Evolutionary conservation across 305 asterid species (phyloP).

Genomic region (Fraxinus sp.): DNA sequence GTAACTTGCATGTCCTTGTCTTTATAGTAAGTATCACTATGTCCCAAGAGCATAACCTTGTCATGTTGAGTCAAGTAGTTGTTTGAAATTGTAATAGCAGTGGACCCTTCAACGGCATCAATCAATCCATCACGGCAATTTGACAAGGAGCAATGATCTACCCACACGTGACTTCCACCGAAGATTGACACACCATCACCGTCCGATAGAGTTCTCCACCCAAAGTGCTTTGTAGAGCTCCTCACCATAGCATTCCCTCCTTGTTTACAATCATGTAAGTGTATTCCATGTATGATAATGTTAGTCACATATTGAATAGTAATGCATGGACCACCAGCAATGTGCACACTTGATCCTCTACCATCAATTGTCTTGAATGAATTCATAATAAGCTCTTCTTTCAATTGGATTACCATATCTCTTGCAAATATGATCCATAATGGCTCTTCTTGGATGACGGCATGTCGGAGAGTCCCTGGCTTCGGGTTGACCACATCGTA

Average conservation of each 20-base stretch:
- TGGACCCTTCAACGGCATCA: constrained; percentile 69
- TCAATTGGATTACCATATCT: constrained; percentile 67
- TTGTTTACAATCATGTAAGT: constrained; percentile 72
- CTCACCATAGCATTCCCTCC: constrained; percentile 71
- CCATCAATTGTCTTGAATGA: constrained; percentile 79
- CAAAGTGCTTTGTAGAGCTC: constrained; percentile 56
- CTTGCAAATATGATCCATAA: constrained; percentile 64
- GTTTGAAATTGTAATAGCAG: constrained; percentile 66
- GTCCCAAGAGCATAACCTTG: constrained; percentile 77
- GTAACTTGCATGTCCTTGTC: constrained; percentile 78
- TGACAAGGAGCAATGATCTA: constrained; percentile 68
- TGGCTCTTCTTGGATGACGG: constrained; percentile 59
- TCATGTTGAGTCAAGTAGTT: constrained; percentile 73
- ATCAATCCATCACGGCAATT: constrained; percentile 61
- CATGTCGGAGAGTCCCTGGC: constrained; percentile 68
- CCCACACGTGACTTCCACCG: constrained; percentile 71
- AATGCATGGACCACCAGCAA: constrained; percentile 74
- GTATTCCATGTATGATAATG: constrained; percentile 63
- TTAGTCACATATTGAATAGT: constrained; percentile 62
- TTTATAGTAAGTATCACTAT: constrained; percentile 43
- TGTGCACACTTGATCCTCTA: constrained; percentile 68
- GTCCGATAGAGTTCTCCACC: constrained; percentile 67
- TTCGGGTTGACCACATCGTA: constrained; percentile 58
- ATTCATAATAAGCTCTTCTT: constrained; percentile 70
- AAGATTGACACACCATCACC: constrained; percentile 80